These are phyloP conservation scores for Saccharomyces jurei DNA, from an alignment of 805 yeast genomes.

Conservation along the genomic window DNA sequence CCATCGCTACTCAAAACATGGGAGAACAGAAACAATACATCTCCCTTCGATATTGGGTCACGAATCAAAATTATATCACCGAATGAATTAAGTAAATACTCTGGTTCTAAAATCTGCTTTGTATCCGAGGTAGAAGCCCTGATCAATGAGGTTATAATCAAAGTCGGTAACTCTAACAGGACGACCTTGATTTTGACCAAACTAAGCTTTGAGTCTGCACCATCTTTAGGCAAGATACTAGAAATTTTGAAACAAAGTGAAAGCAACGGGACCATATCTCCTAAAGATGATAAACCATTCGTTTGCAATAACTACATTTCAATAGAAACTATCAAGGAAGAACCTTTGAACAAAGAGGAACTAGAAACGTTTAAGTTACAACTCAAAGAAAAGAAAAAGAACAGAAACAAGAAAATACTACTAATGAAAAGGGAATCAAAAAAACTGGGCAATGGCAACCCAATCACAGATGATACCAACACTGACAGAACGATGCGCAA, in stretches of 20 bases:
- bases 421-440: conserved; percentile 28
- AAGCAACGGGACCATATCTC: not conserved
- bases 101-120: conserved; percentile 73
- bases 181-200: conserved; percentile 64
- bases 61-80: conserved; percentile 51
- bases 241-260: conserved; percentile 32
- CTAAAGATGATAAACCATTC: conserved; percentile 46
- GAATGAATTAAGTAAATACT: conserved; percentile 44
- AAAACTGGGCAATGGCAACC: conserved; percentile 9
- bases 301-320: conserved; percentile 15
- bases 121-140: conserved; percentile 63
- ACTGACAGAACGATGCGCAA: not conserved
- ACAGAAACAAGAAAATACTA: conserved; percentile 29
- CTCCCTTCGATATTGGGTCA: conserved; percentile 67
- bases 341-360: conserved; percentile 43
- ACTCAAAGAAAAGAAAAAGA: conserved; percentile 40
- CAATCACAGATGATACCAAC: not conserved
- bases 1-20: conserved; percentile 76
- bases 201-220: not conserved
- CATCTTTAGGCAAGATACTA: conserved; percentile 11
- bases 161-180: conserved; percentile 53
- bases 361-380: conserved; percentile 39
- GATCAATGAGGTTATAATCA: conserved; percentile 43
- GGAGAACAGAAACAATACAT: conserved; percentile 56
- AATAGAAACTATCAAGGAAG: conserved; percentile 39